A percentile compares a stretch with the other conserved stretches of the same genome.
Evolutionary conservation across 495 filamentous ascomycete genomes (phyloP).

Genomic region (Evansstolkia leycettana): DNA sequence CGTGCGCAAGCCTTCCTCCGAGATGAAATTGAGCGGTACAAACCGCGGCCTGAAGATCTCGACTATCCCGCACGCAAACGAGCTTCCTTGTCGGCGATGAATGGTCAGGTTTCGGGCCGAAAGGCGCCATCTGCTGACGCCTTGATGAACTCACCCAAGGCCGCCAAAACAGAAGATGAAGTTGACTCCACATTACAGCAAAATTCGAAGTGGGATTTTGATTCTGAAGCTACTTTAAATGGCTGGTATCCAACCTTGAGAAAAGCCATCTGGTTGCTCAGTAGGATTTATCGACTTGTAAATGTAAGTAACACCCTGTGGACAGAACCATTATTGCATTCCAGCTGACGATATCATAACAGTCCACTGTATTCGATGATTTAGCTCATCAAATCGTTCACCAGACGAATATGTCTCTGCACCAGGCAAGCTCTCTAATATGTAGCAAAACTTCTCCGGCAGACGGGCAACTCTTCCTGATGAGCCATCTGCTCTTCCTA

Average conservation of each 20-base stretch:
- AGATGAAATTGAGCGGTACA: constrained; percentile 58
- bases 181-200: constrained; percentile 29
- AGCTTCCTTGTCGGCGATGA: constrained; percentile 34
- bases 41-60: constrained; percentile 54
- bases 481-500: constrained; percentile 81
- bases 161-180: constrained; percentile 39
- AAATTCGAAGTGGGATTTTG: constrained; percentile 40
- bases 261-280: constrained; percentile 71
- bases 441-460: constrained; percentile 40
- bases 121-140: constrained; percentile 30
- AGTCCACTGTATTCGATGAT: constrained; percentile 66
- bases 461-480: constrained; percentile 74
- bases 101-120: constrained; percentile 32
- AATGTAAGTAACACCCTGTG: constrained; percentile 41
- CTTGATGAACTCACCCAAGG: constrained; percentile 36
- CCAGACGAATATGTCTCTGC: constrained; percentile 56
- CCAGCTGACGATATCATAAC: constrained; percentile 3
- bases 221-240: constrained; percentile 34
- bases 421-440: constrained; percentile 37
- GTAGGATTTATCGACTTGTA: constrained; percentile 72
- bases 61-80: constrained; percentile 48
- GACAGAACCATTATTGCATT: constrained; percentile 7
- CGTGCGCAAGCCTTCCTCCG: constrained; percentile 54
- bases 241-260: constrained; percentile 59
- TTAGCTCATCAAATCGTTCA: constrained; percentile 69